A percentile compares a stretch with the other conserved stretches of the same genome.
These are phyloP conservation scores for Collariella sp. DNA, from an alignment of 495 filamentous ascomycete species.

Conservation along the genomic window DNA sequence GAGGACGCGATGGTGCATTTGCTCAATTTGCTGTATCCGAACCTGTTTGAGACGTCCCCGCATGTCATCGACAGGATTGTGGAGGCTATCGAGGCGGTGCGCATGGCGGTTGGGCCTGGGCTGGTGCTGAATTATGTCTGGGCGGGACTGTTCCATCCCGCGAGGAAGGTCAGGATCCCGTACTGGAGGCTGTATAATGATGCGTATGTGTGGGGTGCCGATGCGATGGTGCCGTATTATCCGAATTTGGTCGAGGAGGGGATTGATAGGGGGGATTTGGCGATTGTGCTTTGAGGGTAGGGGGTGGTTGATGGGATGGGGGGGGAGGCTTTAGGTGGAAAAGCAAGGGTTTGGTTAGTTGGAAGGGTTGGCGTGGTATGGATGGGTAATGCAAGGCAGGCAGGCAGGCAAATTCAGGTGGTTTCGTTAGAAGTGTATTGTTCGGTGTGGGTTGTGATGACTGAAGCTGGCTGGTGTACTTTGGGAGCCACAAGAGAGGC, in stretches of 20 bases:
- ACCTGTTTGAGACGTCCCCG: conserved; percentile 95
- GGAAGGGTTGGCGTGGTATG: too few relatives aligned
- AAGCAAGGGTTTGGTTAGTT: too few relatives aligned
- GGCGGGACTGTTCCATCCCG: conserved; percentile 95
- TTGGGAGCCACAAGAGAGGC: too few relatives aligned
- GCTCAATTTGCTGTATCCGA: conserved; percentile 90
- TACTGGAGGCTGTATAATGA: conserved; percentile 97
- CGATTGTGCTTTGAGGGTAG: conserved; percentile 82
- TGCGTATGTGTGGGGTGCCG: conserved; percentile 88
- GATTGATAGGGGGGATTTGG: conserved; percentile 66
- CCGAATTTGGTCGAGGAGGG: conserved; percentile 71
- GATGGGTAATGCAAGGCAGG: too few relatives aligned
- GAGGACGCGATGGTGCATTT: conserved; percentile 98
- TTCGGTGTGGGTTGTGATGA: too few relatives aligned
- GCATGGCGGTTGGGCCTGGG: conserved; percentile 87
- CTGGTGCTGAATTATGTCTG: conserved; percentile 94
- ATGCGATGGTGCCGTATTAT: conserved; percentile 94
- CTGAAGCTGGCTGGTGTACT: too few relatives aligned
- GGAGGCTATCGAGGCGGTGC: conserved; percentile 92
- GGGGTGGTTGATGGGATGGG: too few relatives aligned
- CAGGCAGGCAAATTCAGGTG: too few relatives aligned
- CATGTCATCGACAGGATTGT: conserved; percentile 98
- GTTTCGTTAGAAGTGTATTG: too few relatives aligned
- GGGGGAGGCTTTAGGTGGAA: too few relatives aligned
- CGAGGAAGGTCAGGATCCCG: conserved; percentile 82